A percentile compares a stretch with the other conserved stretches of the same genome.
phyloP scores from a whole-genome alignment of 192 early-diverging fungal species.

The Backusella circina region DNA sequence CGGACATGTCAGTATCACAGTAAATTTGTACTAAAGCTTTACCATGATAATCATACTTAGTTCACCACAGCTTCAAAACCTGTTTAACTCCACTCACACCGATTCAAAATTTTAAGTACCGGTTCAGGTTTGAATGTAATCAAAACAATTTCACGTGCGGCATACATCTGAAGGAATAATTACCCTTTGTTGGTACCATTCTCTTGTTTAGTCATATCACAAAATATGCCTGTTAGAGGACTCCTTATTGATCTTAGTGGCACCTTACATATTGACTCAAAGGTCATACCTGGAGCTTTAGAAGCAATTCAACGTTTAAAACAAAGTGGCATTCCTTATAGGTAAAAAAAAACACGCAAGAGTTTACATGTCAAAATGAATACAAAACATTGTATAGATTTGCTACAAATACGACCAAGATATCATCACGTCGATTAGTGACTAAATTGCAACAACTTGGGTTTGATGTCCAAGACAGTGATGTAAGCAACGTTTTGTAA shows the following conservation, averaged over 20 bases:
- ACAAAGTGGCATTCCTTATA: conserved; percentile 46
- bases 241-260: conserved; percentile 79
- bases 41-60: no score
- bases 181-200: background rate
- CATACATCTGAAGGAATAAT: background rate
- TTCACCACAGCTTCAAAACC: no score
- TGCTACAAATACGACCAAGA: conserved; percentile 89
- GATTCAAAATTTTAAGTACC: no score
- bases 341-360: background rate
- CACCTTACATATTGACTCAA: conserved; percentile 72
- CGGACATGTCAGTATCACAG: no score
- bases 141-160: no score
- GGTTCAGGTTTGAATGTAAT: no score
- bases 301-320: conserved; percentile 64
- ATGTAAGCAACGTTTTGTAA: conserved; percentile 36
- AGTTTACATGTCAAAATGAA: background rate
- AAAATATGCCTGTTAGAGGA: conserved; percentile 35
- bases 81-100: no score
- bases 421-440: conserved; percentile 54
- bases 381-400: conserved; percentile 48
- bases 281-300: conserved; percentile 59
- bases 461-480: conserved; percentile 56
- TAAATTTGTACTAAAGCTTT: no score
- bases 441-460: conserved; percentile 60
- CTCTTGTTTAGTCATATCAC: background rate